Percentiles rank a stretch among this genome's conserved stretches.
phyloP scores from a whole-genome alignment of 75 land plant species.

The Larix kaempferi region DNA sequence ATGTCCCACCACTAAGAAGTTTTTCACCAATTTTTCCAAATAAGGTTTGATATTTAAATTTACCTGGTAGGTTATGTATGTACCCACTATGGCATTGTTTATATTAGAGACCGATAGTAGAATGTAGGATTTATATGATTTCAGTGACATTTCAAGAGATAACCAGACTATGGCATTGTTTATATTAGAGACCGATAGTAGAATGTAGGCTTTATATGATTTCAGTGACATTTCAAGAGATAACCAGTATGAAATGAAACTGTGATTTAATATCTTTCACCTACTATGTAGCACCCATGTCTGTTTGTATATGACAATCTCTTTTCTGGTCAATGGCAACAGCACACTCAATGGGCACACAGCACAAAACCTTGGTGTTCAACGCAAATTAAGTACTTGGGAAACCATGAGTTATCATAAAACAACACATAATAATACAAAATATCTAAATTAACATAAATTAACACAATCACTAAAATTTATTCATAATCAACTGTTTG shows the following conservation, averaged over 20 bases:
- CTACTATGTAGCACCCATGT: not conserved
- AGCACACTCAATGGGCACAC: not conserved
- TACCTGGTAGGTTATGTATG: not conserved
- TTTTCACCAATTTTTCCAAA: not conserved
- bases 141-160: too few relatives aligned
- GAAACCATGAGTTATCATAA: not conserved
- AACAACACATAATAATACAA: not conserved
- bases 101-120: not conserved
- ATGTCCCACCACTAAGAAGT: not conserved
- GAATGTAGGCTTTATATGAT: too few relatives aligned
- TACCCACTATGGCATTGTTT: not conserved
- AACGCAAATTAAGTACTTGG: not conserved
- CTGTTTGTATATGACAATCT: not conserved
- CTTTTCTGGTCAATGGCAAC: not conserved
- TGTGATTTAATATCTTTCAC: not conserved
- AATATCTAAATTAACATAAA: not conserved
- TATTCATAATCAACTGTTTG: not conserved
- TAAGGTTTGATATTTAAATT: not conserved
- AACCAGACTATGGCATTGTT: not conserved
- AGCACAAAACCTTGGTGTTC: not conserved
- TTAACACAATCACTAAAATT: not conserved
- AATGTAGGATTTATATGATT: too few relatives aligned
- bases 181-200: not conserved
- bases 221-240: too few relatives aligned
- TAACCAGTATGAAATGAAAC: not conserved